Percentiles rank a stretch among this genome's conserved stretches.
Evolutionary conservation across 2,329 filamentous ascomycete species (phyloP).

Genomic region (Verruconis gallopava): DNA sequence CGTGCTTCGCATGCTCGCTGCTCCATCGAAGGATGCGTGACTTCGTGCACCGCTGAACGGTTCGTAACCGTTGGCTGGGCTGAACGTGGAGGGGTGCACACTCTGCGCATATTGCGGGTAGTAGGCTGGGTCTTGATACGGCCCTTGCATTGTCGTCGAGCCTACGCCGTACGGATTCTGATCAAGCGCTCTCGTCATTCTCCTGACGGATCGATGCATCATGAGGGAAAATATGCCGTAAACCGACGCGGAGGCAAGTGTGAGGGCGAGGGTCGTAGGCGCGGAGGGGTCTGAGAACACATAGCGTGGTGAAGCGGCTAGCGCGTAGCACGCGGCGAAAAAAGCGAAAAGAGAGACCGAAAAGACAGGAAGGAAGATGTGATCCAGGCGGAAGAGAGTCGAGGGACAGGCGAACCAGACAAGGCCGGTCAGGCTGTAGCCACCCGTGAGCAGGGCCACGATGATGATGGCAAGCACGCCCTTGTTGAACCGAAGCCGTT

Average conservation of each 20-base stretch:
- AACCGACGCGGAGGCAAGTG: slow-evolving; percentile 24
- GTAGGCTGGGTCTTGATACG: slow-evolving; percentile 1
- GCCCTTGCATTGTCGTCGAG: background rate
- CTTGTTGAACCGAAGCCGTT: slow-evolving; percentile 27
- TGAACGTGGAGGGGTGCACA: background rate
- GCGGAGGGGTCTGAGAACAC: slow-evolving; percentile 32
- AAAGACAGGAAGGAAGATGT: slow-evolving; percentile 33
- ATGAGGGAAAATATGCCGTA: slow-evolving; percentile 31
- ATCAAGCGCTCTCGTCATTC: slow-evolving; percentile 13
- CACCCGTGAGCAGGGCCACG: slow-evolving; percentile 33
- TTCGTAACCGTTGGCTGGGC: background rate
- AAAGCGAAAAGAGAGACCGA: slow-evolving; percentile 34
- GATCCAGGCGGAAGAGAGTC: slow-evolving; percentile 33
- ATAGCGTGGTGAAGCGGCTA: slow-evolving; percentile 29
- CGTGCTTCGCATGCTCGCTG: slow-evolving; percentile 7
- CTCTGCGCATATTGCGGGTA: slow-evolving; percentile 5
- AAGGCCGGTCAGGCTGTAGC: slow-evolving; percentile 35
- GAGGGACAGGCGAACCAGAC: slow-evolving; percentile 35
- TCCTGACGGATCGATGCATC: slow-evolving; percentile 27
- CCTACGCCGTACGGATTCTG: background rate
- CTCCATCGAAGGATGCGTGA: slow-evolving; percentile 5
- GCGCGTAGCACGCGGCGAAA: slow-evolving; percentile 35
- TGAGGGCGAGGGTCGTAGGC: slow-evolving; percentile 28
- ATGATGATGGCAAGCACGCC: slow-evolving; percentile 32
- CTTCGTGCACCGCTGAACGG: slow-evolving; percentile 1